These are phyloP conservation scores for Mycena sanguinolenta DNA, from an alignment of 768 basidiomycete species.

Conservation along the genomic window DNA sequence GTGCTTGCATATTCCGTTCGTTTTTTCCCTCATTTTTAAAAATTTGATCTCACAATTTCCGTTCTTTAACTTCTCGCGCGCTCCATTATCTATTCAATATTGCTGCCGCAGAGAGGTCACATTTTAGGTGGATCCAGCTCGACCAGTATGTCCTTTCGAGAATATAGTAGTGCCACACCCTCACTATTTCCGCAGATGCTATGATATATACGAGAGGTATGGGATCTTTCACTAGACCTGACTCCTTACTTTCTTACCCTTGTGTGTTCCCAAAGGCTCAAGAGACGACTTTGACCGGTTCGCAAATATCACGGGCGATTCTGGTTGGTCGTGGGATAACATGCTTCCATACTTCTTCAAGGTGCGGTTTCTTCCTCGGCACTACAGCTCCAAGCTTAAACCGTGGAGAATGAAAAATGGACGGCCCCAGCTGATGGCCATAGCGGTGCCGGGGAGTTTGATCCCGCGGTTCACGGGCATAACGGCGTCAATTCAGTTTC, in stretches of 20 bases:
- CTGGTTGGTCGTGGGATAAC: neutral
- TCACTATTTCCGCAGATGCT: neutral
- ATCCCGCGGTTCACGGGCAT: neutral
- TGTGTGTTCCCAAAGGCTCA: neutral
- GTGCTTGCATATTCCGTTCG: neutral
- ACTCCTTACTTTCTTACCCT: neutral
- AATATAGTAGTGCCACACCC: neutral
- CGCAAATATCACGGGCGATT: neutral
- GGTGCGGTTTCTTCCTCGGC: neutral
- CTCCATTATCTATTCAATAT: too few species aligned
- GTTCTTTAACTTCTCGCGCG: too few species aligned
- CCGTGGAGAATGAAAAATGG: neutral
- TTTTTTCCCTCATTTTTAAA: too few species aligned
- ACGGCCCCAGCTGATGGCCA: neutral
- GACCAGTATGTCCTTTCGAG: neutral
- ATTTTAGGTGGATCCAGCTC: neutral
- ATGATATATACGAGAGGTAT: neutral
- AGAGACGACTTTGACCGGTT: neutral
- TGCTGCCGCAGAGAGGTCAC: slow-evolving; percentile 3
- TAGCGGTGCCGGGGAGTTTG: neutral
- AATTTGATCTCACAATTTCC: neutral
- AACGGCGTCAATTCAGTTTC: neutral
- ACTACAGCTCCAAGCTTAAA: neutral
- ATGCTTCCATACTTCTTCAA: neutral
- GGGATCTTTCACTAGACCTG: too few species aligned